Percentiles rank a stretch among this genome's conserved stretches.
Conservation (phyloP, 208 protist genomes). For the Balamuthia mandrillaris region DNA sequence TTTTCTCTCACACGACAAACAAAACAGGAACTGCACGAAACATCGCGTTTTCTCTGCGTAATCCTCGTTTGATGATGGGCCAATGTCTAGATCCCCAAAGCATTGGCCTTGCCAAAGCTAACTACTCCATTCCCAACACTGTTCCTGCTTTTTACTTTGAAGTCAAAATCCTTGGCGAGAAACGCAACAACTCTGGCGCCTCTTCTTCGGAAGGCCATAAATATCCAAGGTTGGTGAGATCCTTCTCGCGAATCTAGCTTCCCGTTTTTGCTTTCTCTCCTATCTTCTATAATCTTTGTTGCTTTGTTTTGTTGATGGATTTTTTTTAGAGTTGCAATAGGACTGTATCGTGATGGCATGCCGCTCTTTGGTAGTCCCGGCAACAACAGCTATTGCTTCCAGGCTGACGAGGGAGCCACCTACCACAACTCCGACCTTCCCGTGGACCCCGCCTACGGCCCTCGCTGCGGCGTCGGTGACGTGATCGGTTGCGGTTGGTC, state of each 20-base stretch:
- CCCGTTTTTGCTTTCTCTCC: no score
- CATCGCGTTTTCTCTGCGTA: no score
- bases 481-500: slow-evolving; percentile 47
- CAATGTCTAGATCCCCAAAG: no score
- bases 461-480: slow-evolving; percentile 17
- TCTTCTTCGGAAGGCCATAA: no score
- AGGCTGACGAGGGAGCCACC: not conserved
- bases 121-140: slow-evolving; percentile 37
- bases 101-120: slow-evolving; percentile 17
- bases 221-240: no score
- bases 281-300: no score
- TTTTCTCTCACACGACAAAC: no score
- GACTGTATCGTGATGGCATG: slow-evolving; percentile 31
- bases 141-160: slow-evolving; percentile 44
- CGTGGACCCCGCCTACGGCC: not conserved
- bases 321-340: not conserved
- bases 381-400: not conserved
- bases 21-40: not conserved
- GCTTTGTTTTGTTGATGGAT: no score
- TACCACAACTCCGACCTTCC: not conserved
- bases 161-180: not conserved
- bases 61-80: no score
- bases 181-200: no score
- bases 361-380: not conserved
- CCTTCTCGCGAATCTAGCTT: no score